Percentiles rank a stretch among this genome's conserved stretches.
phyloP scores from a whole-genome alignment of 192 early-diverging fungal species.

The Rhizophlyctis rosea region DNA sequence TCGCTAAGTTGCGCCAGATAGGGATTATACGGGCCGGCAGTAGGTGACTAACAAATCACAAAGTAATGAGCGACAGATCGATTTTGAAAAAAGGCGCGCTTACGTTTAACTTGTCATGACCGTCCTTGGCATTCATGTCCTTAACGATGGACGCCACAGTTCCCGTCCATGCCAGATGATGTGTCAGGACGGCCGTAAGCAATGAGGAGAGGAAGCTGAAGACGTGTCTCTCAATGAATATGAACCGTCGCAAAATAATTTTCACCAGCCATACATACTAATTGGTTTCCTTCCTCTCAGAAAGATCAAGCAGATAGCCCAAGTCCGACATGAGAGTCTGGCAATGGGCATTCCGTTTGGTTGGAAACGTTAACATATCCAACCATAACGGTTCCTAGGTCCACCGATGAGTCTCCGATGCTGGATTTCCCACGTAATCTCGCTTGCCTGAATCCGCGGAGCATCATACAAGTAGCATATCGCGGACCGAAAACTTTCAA shows the following conservation, averaged over 20 bases:
- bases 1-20: conserved; percentile 29
- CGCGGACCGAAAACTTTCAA: conserved; percentile 16
- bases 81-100: background rate
- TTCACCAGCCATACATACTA: conserved; percentile 14
- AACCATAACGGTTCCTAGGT: conserved; percentile 24
- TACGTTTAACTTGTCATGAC: background rate
- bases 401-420: background rate
- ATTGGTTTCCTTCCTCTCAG: conserved; percentile 2
- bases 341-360: background rate
- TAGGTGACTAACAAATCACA: background rate
- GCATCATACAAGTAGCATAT: conserved; percentile 11
- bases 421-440: too few relatives aligned
- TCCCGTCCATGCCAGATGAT: conserved; percentile 26
- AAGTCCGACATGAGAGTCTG: conserved; percentile 13
- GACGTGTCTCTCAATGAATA: background rate
- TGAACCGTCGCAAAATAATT: background rate
- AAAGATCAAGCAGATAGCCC: background rate
- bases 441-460: conserved; percentile 24
- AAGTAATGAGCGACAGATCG: background rate
- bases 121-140: background rate
- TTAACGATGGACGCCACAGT: conserved; percentile 22
- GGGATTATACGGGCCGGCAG: conserved; percentile 19
- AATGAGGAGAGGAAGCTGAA: conserved; percentile 22
- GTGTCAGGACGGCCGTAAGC: conserved; percentile 15
- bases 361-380: conserved; percentile 28